Conservation (phyloP, 805 yeast species). For the Grigorovia jiainica region DNA sequence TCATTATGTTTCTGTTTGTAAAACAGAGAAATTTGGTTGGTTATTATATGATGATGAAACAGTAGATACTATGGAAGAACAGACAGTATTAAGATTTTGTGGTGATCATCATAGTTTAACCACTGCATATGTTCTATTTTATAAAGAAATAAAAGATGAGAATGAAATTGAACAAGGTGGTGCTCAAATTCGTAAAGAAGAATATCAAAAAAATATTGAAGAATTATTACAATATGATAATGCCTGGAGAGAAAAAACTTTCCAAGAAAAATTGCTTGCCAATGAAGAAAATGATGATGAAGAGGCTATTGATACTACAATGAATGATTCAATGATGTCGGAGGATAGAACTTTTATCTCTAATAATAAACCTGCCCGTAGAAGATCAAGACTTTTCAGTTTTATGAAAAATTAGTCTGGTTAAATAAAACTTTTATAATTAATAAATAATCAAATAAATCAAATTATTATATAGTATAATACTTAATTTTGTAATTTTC, state of each 20-base stretch:
- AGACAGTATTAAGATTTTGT: constrained; percentile 72
- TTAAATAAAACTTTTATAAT: background rate
- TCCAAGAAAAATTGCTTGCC: background rate
- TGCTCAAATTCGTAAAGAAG: background rate
- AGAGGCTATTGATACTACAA: background rate
- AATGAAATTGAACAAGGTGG: background rate
- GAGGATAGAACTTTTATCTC: constrained; percentile 1
- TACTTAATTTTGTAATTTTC: too few relatives aligned
- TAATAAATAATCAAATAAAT: background rate
- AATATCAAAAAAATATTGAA: constrained; percentile 15
- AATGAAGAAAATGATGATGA: background rate
- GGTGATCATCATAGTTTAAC: constrained; percentile 84
- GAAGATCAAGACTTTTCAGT: constrained; percentile 5
- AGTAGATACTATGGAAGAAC: constrained; percentile 77
- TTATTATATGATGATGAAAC: constrained; percentile 89
- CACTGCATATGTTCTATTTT: constrained; percentile 82
- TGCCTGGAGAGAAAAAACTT: constrained; percentile 4
- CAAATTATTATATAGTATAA: background rate
- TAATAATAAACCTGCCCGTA: background rate
- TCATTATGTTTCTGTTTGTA: constrained; percentile 82
- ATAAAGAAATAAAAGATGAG: constrained; percentile 41
- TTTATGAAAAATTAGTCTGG: constrained; percentile 5
- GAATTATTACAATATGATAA: constrained; percentile 19
- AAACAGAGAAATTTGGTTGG: constrained; percentile 77
- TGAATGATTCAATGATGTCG: background rate